A percentile compares a stretch with the other conserved stretches of the same genome.
These are phyloP conservation scores for Cladosporium austrohemisphaericum DNA, from an alignment of 2,329 filamentous ascomycete species.

Conservation along the genomic window DNA sequence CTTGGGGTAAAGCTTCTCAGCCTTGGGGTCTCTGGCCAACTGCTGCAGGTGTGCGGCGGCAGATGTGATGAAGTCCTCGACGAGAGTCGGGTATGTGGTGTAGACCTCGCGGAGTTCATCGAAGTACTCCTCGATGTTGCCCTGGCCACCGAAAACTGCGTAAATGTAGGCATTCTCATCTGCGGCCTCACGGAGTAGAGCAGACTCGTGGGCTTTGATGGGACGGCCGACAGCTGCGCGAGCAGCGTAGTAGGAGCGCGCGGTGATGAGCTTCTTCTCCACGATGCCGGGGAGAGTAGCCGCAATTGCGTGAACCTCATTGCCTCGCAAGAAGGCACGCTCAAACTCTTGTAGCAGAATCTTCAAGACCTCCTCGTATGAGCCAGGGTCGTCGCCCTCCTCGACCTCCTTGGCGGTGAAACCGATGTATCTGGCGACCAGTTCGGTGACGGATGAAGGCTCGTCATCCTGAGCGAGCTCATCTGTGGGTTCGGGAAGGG, in stretches of 20 bases:
- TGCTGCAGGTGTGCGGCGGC: slow-evolving; percentile 84
- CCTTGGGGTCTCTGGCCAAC: slow-evolving; percentile 75
- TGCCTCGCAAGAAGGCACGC: slow-evolving; percentile 87
- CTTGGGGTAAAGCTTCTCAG: slow-evolving; percentile 94
- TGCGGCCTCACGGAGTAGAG: slow-evolving; percentile 80
- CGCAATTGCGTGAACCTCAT: slow-evolving; percentile 90
- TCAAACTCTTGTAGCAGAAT: slow-evolving; percentile 94
- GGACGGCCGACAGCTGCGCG: slow-evolving; percentile 77
- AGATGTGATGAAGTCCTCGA: slow-evolving; percentile 76
- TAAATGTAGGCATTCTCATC: slow-evolving; percentile 83
- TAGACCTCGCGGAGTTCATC: slow-evolving; percentile 92
- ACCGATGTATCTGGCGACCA: slow-evolving; percentile 90
- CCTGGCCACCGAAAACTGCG: slow-evolving; percentile 93
- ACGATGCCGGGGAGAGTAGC: slow-evolving; percentile 84
- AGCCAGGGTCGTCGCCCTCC: slow-evolving; percentile 87
- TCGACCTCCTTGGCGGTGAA: slow-evolving; percentile 86
- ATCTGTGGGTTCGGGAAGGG: slow-evolving; percentile 85
- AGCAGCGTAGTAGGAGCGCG: slow-evolving; percentile 87
- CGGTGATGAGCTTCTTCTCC: slow-evolving; percentile 84
- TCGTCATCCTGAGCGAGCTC: slow-evolving; percentile 98
- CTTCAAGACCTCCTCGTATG: slow-evolving; percentile 89
- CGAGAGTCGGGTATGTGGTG: slow-evolving; percentile 84
- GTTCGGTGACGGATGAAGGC: slow-evolving; percentile 89
- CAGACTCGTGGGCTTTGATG: slow-evolving; percentile 90
- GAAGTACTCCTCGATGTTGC: slow-evolving; percentile 99